These are phyloP conservation scores for Hibiscus tridactylites DNA, from an alignment of 345 rosid species.

Conservation along the genomic window DNA sequence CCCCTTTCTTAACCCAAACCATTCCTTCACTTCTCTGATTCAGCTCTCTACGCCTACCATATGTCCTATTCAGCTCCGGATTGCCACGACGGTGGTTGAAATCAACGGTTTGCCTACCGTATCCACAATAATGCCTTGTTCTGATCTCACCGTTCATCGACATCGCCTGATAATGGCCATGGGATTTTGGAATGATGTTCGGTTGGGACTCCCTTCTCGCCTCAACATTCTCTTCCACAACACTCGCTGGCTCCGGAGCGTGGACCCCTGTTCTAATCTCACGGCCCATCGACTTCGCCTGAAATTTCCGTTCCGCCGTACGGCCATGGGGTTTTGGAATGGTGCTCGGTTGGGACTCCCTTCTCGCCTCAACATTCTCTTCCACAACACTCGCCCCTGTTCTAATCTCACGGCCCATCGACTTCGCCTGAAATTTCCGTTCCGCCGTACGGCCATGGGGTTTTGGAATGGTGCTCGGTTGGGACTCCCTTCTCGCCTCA, in stretches of 20 bases:
- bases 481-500: background rate
- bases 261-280: background rate
- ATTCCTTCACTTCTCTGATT: background rate
- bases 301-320: conserved; percentile 3
- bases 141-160: background rate
- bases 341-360: background rate
- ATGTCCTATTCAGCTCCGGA: background rate
- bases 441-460: conserved; percentile 8
- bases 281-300: background rate
- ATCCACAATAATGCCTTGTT: background rate
- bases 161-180: background rate
- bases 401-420: background rate
- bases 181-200: background rate
- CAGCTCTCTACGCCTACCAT: background rate
- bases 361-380: background rate
- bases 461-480: background rate
- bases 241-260: background rate
- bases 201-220: background rate
- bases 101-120: background rate
- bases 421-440: background rate
- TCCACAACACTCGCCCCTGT: background rate
- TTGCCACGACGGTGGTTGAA: background rate
- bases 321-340: background rate
- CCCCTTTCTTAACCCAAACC: conserved; percentile 45
- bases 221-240: background rate